Evolutionary conservation across 2,329 filamentous ascomycete genomes (phyloP), one percentile per base, ranked within the genome.

Genomic region (Plenodomus tracheiphilus): DNA sequence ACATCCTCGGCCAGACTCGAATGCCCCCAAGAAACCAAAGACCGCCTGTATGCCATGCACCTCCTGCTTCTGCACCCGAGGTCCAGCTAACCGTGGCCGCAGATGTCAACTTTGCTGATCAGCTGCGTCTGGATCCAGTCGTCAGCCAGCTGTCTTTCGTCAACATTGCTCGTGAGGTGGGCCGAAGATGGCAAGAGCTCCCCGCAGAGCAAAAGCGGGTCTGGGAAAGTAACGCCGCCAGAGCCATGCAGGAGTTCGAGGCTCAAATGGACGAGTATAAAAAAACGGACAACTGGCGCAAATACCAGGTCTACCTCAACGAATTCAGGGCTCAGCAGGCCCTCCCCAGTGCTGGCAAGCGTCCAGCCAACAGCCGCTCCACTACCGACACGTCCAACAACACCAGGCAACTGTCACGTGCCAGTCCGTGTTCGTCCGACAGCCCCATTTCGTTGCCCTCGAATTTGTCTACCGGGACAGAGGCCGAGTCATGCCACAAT

Each of bases 81-180:
- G 17, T 41, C 41, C 16, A 16, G 38, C 54, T 63, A 55, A 62
- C 47, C 15, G 19, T 18, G 10, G 5, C 19, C 22, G 21, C 34
- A 72, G 69, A 74, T 51, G 72, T 74, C n/a, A 73, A 73, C 42
- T 74, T 74, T 57, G 70, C 71, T 39, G 71, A 74, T 42, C 54
- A 72, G 38, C 65, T 72, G 18, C 71, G 72, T 16, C 66, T 63
- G 10, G 61, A 73, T 32, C 70, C 69, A 16, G 59, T 61, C 18
- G 61, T 74, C 46, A 66, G 60, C 51, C 53, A 63, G 15, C 59
- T 73, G 9, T 70, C 69, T 13, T 74, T 74, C 51, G 68, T 73
- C 4, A 63, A 72, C 42, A 74, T 74, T 49, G 70, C 72, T 34
- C 61, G 63, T 44, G 68, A 71, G 41, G 72, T 74, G 2, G 72